Evolutionary conservation across 768 basidiomycete genomes (phyloP), one percentile per base, ranked within the genome.

Genomic region (Boletus reticuloceps): DNA sequence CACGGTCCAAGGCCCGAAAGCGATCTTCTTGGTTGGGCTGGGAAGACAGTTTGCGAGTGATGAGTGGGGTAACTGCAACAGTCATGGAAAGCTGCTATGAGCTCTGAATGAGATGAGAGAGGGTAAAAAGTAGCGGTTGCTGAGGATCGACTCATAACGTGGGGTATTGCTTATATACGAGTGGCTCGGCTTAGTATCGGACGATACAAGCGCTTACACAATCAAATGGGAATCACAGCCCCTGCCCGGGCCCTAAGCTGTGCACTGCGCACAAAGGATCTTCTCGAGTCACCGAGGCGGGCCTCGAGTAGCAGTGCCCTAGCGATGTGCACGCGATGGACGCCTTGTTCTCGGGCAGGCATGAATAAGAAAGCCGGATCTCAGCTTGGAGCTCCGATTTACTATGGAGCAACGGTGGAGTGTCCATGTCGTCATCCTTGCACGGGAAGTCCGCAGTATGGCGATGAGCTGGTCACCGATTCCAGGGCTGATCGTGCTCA

Each of bases 1-100:
- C 51, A 0, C 69, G 68, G 50, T 71, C 71, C 54, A 71, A 53
- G 38, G 69, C 67, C 13, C 67, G 69, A 36, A 66, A 66, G 29
- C 56, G 63, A 22, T 72, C 70, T 32, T 71, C 58, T 56, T 60
- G 60, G 27, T 22, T 52, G 6, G 45, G 51, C 2, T 59, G 52
- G 27, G 69, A 58, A 29, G 69, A 52, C 69, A 71, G 57, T 53
- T 71, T 72, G 62, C 43, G 62, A 31, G 53, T 22, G n/a, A 62
- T 55, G 8, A 49, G 17, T 3, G 58, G 2, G 19, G 69, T 34
- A 12, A 67, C 61, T 34, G 44, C 41, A 40, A 50, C 48, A 6
- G 69, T 72, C 71, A 71, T 71, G 10, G 17, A 58, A 55, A 42
- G 19, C 19, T 51, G 40, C 5, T 3, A 10, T 2, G 29, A 27